These are phyloP conservation scores for Penicillium sp. DNA, from an alignment of 2,329 filamentous ascomycete species.

Conservation along the genomic window DNA sequence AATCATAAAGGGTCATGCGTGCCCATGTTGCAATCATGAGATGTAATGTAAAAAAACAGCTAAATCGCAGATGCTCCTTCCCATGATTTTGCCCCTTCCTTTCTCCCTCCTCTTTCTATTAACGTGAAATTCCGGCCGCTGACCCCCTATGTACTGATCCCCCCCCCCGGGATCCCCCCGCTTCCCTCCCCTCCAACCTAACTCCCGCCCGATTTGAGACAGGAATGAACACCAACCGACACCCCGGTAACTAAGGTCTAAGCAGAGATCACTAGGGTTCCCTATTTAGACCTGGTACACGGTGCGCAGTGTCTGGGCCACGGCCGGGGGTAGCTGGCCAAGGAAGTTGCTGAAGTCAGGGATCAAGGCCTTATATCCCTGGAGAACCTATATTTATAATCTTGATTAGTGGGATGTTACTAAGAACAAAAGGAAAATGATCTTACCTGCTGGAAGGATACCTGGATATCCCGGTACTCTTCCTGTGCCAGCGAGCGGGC, in stretches of 20 bases:
- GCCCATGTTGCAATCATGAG: conserved; percentile 19
- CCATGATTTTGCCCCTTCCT: conserved; percentile 2
- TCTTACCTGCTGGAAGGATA: conserved; percentile 74
- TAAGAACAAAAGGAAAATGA: neutral
- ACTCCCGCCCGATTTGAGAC: neutral
- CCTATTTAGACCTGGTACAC: conserved; percentile 43
- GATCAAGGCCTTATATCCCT: conserved; percentile 51
- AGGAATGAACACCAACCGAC: neutral
- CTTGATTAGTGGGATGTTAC: neutral
- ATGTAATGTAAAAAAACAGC: conserved; percentile 17
- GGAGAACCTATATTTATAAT: conserved; percentile 37
- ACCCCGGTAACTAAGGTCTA: neutral
- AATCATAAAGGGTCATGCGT: conserved; percentile 15
- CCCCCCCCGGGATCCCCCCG: neutral
- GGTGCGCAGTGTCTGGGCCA: conserved; percentile 44
- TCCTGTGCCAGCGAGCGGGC: conserved; percentile 63
- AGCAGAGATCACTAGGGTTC: neutral
- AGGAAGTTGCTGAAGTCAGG: conserved; percentile 50
- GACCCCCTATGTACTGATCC: neutral
- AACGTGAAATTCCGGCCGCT: neutral
- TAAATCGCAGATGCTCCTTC: conserved; percentile 16
- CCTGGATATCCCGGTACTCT: conserved; percentile 60
- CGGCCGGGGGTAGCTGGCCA: conserved; percentile 40
- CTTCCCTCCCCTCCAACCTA: neutral
- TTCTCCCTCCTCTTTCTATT: conserved; percentile 10